phyloP scores from a whole-genome alignment of 2,329 filamentous ascomycete species.

The Lomentospora prolificans region DNA sequence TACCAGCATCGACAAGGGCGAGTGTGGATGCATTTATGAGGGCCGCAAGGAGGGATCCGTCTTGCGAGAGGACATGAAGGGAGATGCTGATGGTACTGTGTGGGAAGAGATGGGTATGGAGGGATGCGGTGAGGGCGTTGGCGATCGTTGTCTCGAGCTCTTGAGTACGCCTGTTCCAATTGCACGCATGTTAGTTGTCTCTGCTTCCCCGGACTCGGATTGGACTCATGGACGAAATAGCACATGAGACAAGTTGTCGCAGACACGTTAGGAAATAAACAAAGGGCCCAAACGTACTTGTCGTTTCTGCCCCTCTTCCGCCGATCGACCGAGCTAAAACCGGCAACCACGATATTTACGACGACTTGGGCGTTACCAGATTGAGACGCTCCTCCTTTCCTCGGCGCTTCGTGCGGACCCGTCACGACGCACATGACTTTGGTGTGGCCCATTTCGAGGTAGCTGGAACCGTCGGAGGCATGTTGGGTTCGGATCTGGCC shows the following conservation, averaged over 20 bases:
- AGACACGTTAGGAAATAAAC: too few relatives aligned
- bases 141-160: slow-evolving; percentile 75
- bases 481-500: slow-evolving; percentile 89
- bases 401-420: slow-evolving; percentile 60
- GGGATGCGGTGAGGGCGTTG: slow-evolving; percentile 62
- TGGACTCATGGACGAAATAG: too few relatives aligned
- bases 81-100: slow-evolving; percentile 76
- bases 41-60: slow-evolving; percentile 81
- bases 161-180: slow-evolving; percentile 53
- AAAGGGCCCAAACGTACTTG: slow-evolving; percentile 46
- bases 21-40: slow-evolving; percentile 87
- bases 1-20: slow-evolving; percentile 85
- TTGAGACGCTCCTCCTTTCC: slow-evolving; percentile 13
- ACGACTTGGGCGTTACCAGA: slow-evolving; percentile 50
- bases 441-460: slow-evolving; percentile 95
- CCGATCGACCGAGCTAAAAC: slow-evolving; percentile 79
- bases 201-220: too few relatives aligned
- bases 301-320: slow-evolving; percentile 67
- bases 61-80: slow-evolving; percentile 79
- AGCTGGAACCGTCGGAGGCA: slow-evolving; percentile 83
- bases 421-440: slow-evolving; percentile 90
- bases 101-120: slow-evolving; percentile 83
- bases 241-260: too few relatives aligned
- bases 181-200: neutral
- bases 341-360: slow-evolving; percentile 76